Percentiles rank a stretch among this genome's conserved stretches.
These are phyloP conservation scores for Tephrocybe sp. DNA, from an alignment of 768 basidiomycete species.

Conservation along the genomic window DNA sequence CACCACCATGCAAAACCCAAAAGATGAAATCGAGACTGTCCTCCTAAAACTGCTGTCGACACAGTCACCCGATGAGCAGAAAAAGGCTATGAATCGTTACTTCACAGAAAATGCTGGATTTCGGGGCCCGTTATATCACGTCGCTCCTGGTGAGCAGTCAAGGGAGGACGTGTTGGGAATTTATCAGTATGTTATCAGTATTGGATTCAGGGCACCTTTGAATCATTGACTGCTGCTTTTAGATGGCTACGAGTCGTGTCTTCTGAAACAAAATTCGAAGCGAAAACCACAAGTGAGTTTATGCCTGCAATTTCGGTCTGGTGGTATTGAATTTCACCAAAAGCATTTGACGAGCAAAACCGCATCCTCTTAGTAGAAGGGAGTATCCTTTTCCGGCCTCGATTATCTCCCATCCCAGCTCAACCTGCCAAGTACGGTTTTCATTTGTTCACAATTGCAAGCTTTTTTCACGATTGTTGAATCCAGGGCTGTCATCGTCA, in stretches of 20 bases:
- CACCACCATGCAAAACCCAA: constrained; percentile 54
- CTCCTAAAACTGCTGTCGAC: constrained; percentile 46
- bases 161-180: constrained; percentile 54
- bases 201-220: too few relatives aligned
- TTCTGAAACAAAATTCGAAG: constrained; percentile 40
- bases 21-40: constrained; percentile 44
- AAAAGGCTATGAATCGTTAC: constrained; percentile 44
- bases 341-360: constrained; percentile 48
- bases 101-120: constrained; percentile 55
- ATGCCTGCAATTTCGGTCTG: neutral
- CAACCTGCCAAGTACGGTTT: constrained; percentile 42
- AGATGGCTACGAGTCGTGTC: constrained; percentile 68
- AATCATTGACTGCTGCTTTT: too few relatives aligned
- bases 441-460: neutral
- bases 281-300: constrained; percentile 42
- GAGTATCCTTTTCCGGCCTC: constrained; percentile 52
- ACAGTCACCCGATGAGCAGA: constrained; percentile 47
- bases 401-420: constrained; percentile 42
- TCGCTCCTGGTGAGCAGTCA: constrained; percentile 46
- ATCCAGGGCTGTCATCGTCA: constrained; percentile 43
- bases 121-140: constrained; percentile 55
- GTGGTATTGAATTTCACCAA: neutral
- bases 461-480: neutral
- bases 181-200: constrained; percentile 54
- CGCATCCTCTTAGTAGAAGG: constrained; percentile 49